Conservation (phyloP, 371 early-diverging fungal genomes). For the Synchytrium microbalum region DNA sequence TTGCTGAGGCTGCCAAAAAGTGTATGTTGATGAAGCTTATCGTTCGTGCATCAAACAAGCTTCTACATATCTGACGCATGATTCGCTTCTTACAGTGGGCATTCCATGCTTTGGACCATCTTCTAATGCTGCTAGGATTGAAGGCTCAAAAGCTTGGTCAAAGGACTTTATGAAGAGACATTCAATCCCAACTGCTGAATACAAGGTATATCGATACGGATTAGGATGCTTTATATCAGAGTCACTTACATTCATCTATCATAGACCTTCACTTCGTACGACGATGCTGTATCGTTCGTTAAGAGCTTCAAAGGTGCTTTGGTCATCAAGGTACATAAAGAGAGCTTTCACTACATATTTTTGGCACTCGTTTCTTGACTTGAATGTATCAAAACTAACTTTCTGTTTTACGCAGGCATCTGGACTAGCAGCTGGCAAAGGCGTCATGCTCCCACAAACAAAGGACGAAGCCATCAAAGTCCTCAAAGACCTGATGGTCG, state of each 20-base stretch:
- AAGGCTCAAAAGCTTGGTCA: conserved; percentile 95
- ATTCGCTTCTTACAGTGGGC: conserved; percentile 54
- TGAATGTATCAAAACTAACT: neutral
- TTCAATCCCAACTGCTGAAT: conserved; percentile 91
- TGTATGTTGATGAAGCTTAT: neutral
- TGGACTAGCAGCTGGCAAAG: conserved; percentile 96
- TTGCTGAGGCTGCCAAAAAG: conserved; percentile 64
- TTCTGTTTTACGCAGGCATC: conserved; percentile 71
- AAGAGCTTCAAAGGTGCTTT: conserved; percentile 50
- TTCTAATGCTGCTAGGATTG: conserved; percentile 79
- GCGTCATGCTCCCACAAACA: conserved; percentile 83
- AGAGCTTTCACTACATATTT: neutral
- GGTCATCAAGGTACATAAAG: conserved; percentile 57
- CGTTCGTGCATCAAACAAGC: neutral
- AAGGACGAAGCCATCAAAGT: conserved; percentile 82
- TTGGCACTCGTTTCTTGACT: neutral
- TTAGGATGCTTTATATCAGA: too few species aligned
- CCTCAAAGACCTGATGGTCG: conserved; percentile 79
- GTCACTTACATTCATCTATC: too few species aligned
- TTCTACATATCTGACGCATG: neutral
- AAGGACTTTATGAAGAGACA: conserved; percentile 97
- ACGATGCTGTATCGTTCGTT: conserved; percentile 66
- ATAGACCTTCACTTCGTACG: conserved; percentile 78
- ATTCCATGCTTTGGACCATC: conserved; percentile 94
- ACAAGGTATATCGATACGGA: conserved; percentile 44